phyloP scores from a whole-genome alignment of 768 basidiomycete genomes.

The Rhizopogon rudus region DNA sequence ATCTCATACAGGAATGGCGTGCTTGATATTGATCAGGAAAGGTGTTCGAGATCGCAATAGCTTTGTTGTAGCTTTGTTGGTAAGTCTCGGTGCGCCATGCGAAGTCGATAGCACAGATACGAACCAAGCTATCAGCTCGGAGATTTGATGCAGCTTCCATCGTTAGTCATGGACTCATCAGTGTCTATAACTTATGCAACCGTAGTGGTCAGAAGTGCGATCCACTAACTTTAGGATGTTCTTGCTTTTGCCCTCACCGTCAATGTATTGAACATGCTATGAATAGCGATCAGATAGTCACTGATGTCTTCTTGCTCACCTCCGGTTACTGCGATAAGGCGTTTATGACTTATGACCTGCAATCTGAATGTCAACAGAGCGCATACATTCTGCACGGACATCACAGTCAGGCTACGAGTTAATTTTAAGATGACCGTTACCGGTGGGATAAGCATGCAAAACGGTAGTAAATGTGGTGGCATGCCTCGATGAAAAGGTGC shows the following conservation, averaged over 20 bases:
- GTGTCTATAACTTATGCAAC: background rate
- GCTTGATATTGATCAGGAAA: background rate
- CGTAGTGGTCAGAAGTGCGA: background rate
- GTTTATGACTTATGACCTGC: background rate
- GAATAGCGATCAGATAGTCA: background rate
- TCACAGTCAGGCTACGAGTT: too few relatives aligned
- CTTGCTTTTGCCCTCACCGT: background rate
- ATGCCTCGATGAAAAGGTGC: too few relatives aligned
- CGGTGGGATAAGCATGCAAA: too few relatives aligned
- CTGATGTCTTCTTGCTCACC: background rate
- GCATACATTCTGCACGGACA: background rate
- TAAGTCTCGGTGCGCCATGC: background rate
- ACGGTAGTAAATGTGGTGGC: too few relatives aligned
- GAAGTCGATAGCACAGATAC: background rate
- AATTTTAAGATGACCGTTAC: too few relatives aligned
- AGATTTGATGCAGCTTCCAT: background rate
- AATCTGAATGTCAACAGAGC: background rate
- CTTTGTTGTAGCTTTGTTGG: too few relatives aligned
- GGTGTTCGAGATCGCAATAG: too few relatives aligned
- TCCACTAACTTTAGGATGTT: background rate
- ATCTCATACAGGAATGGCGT: background rate
- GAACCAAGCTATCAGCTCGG: background rate
- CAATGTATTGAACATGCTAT: background rate
- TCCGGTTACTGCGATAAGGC: too few relatives aligned
- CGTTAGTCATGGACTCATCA: background rate